phyloP scores from a whole-genome alignment of 1,139 yeast genomes.

The Blastobotrys elegans region DNA sequence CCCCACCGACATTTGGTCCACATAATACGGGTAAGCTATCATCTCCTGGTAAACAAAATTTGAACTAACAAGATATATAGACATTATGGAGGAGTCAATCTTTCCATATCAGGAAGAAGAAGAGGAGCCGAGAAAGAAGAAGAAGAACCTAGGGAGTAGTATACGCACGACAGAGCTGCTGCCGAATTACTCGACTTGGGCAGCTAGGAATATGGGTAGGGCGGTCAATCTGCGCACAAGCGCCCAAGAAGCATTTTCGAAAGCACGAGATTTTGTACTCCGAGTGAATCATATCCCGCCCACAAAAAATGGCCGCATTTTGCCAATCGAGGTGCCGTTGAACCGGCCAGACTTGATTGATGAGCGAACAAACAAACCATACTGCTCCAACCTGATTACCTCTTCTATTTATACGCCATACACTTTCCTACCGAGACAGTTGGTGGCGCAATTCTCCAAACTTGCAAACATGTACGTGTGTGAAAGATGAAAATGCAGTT shows the following conservation, averaged over 20 bases:
- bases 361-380: slow-evolving; percentile 62
- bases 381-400: slow-evolving; percentile 63
- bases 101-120: slow-evolving; percentile 17
- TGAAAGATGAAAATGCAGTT: not conserved
- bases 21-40: slow-evolving; percentile 20
- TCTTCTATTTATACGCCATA: slow-evolving; percentile 82
- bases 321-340: slow-evolving; percentile 49
- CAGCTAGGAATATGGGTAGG: slow-evolving; percentile 25
- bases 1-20: slow-evolving; percentile 18
- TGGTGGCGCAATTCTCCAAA: slow-evolving; percentile 86
- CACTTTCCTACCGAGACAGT: slow-evolving; percentile 82
- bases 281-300: slow-evolving; percentile 46
- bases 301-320: slow-evolving; percentile 64
- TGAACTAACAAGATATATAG: slow-evolving; percentile 15
- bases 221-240: slow-evolving; percentile 14
- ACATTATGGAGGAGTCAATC: slow-evolving; percentile 20
- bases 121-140: slow-evolving; percentile 8
- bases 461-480: slow-evolving; percentile 63
- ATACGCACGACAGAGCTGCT: slow-evolving; percentile 20
- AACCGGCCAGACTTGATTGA: slow-evolving; percentile 44
- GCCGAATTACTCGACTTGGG: slow-evolving; percentile 30
- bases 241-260: slow-evolving; percentile 8
- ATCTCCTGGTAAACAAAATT: too few species aligned
- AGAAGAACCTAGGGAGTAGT: slow-evolving; percentile 15
- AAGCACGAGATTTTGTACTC: slow-evolving; percentile 33